Percentiles rank a stretch among this genome's conserved stretches.
Evolutionary conservation across 1,284 basidiomycete genomes (phyloP).

Genomic region (Trichosporon ovoides): DNA sequence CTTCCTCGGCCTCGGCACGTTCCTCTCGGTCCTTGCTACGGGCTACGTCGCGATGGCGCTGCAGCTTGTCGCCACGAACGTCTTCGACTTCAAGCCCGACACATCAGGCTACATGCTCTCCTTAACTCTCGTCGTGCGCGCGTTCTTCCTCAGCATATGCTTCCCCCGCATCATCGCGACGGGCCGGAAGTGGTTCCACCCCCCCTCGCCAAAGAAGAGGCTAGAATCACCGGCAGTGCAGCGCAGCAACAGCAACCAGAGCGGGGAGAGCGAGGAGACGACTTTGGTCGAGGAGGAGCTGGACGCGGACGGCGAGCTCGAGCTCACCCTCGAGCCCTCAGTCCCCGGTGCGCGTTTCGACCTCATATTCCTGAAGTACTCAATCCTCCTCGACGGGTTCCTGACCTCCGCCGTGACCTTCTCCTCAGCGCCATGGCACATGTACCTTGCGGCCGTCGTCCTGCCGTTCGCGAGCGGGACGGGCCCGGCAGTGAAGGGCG

Average conservation of each 20-base stretch:
- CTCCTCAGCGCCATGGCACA: conserved; percentile 32
- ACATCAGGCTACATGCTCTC: conserved; percentile 36
- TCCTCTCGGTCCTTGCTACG: conserved; percentile 43
- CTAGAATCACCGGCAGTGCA: no score
- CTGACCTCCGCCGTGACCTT: conserved; percentile 34
- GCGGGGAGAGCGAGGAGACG: not conserved
- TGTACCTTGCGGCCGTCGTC: conserved; percentile 42
- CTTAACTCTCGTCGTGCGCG: conserved; percentile 35
- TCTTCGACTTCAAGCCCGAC: conserved; percentile 37
- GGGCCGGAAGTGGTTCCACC: conserved; percentile 20
- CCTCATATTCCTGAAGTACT: conserved; percentile 43
- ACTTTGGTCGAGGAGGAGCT: conserved; percentile 1
- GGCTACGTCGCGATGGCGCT: conserved; percentile 42
- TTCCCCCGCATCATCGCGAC: conserved; percentile 42
- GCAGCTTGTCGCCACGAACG: conserved; percentile 41
- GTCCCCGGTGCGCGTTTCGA: conserved; percentile 40
- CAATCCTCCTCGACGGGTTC: conserved; percentile 43
- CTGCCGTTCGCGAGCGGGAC: conserved; percentile 47
- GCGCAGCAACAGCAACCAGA: not conserved
- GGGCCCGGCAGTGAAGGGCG: conserved; percentile 45
- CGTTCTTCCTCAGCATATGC: conserved; percentile 40
- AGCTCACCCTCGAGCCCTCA: conserved; percentile 17
- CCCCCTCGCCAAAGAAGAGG: no score
- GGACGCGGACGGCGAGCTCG: conserved; percentile 21
- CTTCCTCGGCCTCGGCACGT: conserved; percentile 39